Evolutionary conservation across 2,329 filamentous ascomycete genomes (phyloP), one percentile per base, ranked within the genome.

Genomic region (Emergomyces orientalis): DNA sequence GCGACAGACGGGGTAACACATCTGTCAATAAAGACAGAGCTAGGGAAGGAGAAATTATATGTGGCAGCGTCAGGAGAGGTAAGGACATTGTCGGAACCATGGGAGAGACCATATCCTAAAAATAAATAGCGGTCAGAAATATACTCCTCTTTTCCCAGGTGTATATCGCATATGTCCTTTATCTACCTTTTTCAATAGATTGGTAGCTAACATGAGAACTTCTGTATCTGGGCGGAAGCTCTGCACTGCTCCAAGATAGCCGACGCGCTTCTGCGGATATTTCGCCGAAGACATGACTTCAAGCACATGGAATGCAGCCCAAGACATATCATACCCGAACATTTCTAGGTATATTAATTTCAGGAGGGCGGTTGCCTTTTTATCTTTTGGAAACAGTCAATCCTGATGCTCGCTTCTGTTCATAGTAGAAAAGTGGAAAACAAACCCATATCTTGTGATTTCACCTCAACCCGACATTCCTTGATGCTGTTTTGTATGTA

Each of bases 291-390:
- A 96, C 94, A 99, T 99, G 78, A 99, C 94, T 79, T 99, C 94
- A 57, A 99, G 87, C 60, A 97, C 93, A 75, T 99, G 90, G 78
- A 99, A 99, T 14, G 92, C 92, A 3, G 94, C 94, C 94, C 94
- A 99, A 2, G 93, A 97, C 94, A 99, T 99, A 77, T 97, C 94
- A 74, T 97, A 90, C 17, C 94, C 94, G 69, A 97, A 92, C 94
- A 99, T 99, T 75, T 99, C 94, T 68, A 99, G 85, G 75, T 99
- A 99, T 61, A 97, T 88, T 70, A 99, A 84, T 80, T 99, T 99
- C 72, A 99, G 81, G 61, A 99, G 83, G 55, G 94, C 94, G 41
- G 91, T 97, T 25, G 94, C 92, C 81, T 99, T 99, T 77, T 96
- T 84, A 79, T 97, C 92, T 90, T 65, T 51, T 39, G n/a, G 45